A percentile compares a stretch with the other conserved stretches of the same genome.
These are phyloP conservation scores for Xylaria bambusicola DNA, from an alignment of 495 filamentous ascomycete genomes.

Conservation along the genomic window DNA sequence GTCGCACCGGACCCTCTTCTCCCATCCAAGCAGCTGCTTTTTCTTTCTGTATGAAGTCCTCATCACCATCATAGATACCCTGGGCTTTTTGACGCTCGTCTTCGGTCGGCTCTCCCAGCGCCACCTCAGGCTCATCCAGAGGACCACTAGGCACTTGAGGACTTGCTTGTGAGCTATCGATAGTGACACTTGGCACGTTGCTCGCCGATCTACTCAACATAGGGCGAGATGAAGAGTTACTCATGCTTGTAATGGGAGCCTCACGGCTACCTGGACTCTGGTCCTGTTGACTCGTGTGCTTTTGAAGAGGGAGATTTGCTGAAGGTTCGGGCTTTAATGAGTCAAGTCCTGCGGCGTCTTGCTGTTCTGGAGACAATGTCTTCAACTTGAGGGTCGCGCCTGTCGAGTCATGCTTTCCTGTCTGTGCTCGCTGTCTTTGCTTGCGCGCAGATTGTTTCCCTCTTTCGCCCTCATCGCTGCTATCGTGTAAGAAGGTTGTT, in stretches of 20 bases:
- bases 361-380: not conserved
- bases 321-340: slow-evolving; percentile 17
- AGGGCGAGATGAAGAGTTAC: slow-evolving; percentile 24
- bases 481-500: slow-evolving; percentile 35
- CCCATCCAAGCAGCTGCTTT: slow-evolving; percentile 89
- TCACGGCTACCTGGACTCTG: slow-evolving; percentile 2
- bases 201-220: slow-evolving; percentile 44
- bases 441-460: slow-evolving; percentile 4
- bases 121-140: slow-evolving; percentile 51
- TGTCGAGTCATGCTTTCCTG: not conserved
- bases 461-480: slow-evolving; percentile 34
- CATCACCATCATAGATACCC: slow-evolving; percentile 83
- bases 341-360: slow-evolving; percentile 4
- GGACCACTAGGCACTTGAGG: slow-evolving; percentile 36
- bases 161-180: slow-evolving; percentile 40
- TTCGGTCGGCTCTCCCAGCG: slow-evolving; percentile 53
- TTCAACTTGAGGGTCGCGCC: not conserved
- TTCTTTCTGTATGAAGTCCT: slow-evolving; percentile 72
- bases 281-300: slow-evolving; percentile 17
- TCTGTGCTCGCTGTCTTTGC: slow-evolving; percentile 16
- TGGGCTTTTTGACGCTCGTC: slow-evolving; percentile 75
- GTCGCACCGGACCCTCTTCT: slow-evolving; percentile 66
- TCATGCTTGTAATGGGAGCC: slow-evolving; percentile 20
- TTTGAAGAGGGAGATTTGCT: slow-evolving; percentile 23
- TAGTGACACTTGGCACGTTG: slow-evolving; percentile 50